Evolutionary conservation across 2,329 filamentous ascomycete genomes (phyloP), one percentile per base, ranked within the genome.

Genomic region (Ophiostoma sp.): DNA sequence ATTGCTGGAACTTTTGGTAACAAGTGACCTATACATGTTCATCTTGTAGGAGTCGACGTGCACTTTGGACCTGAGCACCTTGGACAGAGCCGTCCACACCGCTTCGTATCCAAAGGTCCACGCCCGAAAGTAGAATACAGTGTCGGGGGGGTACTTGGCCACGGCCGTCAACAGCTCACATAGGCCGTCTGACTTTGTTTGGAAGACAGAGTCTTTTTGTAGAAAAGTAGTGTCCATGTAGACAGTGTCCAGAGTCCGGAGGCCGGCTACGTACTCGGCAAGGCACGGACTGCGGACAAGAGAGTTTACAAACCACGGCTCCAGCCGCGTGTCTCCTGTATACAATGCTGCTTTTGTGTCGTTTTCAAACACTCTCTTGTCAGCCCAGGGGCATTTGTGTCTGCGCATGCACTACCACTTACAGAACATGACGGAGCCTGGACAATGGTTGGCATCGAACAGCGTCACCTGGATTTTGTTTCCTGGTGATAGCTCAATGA

Each of bases 51-150:
- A 81, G 76, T 96, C 93, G 2, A 97, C 86, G 75, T 97, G 94
- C 79, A 89, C 65, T 76, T 83, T 85, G 3, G 89, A 90, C 7
- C 17, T 33, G 27, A 62, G 57, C 27, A 33, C 65, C 76, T 83
- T 85, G 3, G 89, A 89, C 6, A 98, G 80, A 0, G 92, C 90
- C 71, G 93, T 82, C 93, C 93, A 97, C 0, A 97, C 93, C 68
- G 96, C 91, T 77, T 98, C 94, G 73, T 97, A 52, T 74, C 91
- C 92, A 76, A 95, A 95, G 0, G 94, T 97, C 93, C 94, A 97
- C 0, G 93, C 87, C 70, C 93, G 87, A 65, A 98, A 85, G 77
- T 96, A 91, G 75, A 97, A 97, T 0, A 90, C 78, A 0, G 93
- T 96, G 54, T 92, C 86, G 1, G 81, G 72, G 0, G 93, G 90